These are phyloP conservation scores for Amphicarpaea edgeworthii DNA, from an alignment of 306 rosid genomes.

Conservation along the genomic window DNA sequence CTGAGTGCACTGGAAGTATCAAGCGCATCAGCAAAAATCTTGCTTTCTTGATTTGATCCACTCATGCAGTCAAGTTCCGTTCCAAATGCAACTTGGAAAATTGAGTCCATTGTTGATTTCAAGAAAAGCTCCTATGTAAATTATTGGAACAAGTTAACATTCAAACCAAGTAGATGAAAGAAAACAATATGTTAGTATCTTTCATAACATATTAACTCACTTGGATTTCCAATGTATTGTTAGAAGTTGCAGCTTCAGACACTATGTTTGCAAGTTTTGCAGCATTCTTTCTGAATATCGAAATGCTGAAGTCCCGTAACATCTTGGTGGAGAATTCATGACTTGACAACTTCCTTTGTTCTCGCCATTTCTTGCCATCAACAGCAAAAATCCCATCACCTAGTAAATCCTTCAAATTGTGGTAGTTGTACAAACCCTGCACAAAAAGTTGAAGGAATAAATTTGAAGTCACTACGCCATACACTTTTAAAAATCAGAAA, in stretches of 20 bases:
- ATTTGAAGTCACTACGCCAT: slow-evolving; percentile 15
- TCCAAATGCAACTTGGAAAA: slow-evolving; percentile 85
- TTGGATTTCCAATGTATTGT: slow-evolving; percentile 64
- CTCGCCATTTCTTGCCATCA: slow-evolving; percentile 87
- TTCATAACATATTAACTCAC: slow-evolving; percentile 49
- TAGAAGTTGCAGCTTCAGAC: slow-evolving; percentile 64
- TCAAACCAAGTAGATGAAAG: slow-evolving; percentile 21
- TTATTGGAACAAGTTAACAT: slow-evolving; percentile 8
- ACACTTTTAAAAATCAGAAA: slow-evolving; percentile 20
- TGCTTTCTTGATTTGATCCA: slow-evolving; percentile 80
- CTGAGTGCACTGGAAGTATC: slow-evolving; percentile 68
- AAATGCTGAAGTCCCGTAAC: slow-evolving; percentile 70
- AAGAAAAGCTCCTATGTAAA: slow-evolving; percentile 62
- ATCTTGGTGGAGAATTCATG: slow-evolving; percentile 76
- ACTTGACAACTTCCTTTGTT: slow-evolving; percentile 78
- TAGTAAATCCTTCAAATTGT: slow-evolving; percentile 75
- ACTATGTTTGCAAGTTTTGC: slow-evolving; percentile 64
- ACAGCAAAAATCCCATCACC: slow-evolving; percentile 90
- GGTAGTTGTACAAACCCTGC: slow-evolving; percentile 71
- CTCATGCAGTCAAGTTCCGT: slow-evolving; percentile 79
- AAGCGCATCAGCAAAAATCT: slow-evolving; percentile 62
- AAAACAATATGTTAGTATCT: not conserved
- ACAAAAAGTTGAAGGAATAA: slow-evolving; percentile 28
- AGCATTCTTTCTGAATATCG: slow-evolving; percentile 69
- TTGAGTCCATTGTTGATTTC: slow-evolving; percentile 75